Percentiles rank a stretch among this genome's conserved stretches.
Evolutionary conservation across 108 stramenopile species (phyloP).

Genomic region (Hondaea fermentalgiana): DNA sequence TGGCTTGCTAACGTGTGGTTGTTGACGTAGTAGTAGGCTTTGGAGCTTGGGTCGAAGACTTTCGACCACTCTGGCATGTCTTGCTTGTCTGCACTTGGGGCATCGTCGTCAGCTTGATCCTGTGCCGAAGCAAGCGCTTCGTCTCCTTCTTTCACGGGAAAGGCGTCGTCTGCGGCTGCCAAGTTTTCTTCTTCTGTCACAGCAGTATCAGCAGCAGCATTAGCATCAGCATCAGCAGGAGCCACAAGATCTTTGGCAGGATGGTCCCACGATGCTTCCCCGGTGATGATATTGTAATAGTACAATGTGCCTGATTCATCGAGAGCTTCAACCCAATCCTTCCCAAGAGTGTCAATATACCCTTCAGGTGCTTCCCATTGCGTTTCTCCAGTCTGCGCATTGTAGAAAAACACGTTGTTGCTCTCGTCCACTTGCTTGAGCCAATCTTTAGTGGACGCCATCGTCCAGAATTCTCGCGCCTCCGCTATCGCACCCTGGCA

Average conservation of each 20-base stretch:
- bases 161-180: no score
- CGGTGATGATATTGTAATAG: not conserved
- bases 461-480: not conserved
- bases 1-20: not conserved
- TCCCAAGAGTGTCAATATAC: not conserved
- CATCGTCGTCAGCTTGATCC: not conserved
- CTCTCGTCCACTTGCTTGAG: not conserved
- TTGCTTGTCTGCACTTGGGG: not conserved
- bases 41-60: not conserved
- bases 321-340: not conserved
- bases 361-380: not conserved
- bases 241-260: not conserved
- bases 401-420: not conserved
- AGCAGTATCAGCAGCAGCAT: no score
- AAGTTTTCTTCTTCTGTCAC: no score
- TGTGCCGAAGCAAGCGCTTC: no score
- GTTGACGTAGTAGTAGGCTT: not conserved
- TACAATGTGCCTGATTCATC: not conserved
- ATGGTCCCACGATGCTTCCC: not conserved
- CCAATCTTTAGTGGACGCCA: not conserved
- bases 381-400: not conserved
- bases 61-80: not conserved
- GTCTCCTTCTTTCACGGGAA: no score
- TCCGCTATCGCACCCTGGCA: no score
- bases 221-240: not conserved